These are phyloP conservation scores for Vachellia collinsii DNA, from an alignment of 306 rosid genomes.

Conservation along the genomic window DNA sequence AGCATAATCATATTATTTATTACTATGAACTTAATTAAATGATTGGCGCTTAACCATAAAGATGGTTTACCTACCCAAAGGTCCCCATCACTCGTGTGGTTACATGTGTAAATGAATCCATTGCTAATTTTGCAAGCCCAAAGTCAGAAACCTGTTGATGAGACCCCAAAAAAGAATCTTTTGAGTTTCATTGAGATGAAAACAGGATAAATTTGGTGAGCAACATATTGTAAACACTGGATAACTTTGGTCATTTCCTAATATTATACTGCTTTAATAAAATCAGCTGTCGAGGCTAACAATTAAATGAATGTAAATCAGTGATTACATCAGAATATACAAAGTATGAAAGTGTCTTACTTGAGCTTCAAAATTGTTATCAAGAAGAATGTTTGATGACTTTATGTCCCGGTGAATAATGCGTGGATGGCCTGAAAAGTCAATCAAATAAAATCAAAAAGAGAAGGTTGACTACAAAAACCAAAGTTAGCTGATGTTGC, in stretches of 20 bases:
- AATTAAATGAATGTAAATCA: slow-evolving; percentile 10
- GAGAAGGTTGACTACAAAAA: not conserved
- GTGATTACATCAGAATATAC: slow-evolving; percentile 6
- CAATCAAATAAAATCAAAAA: slow-evolving; percentile 33
- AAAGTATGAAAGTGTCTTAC: slow-evolving; percentile 51
- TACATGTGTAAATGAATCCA: slow-evolving; percentile 89
- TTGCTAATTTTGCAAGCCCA: slow-evolving; percentile 91
- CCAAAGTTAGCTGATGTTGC: not conserved
- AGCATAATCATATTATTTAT: not conserved
- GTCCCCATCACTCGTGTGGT: slow-evolving; percentile 99
- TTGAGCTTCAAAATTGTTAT: slow-evolving; percentile 84
- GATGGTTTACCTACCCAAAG: slow-evolving; percentile 70
- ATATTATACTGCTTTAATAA: slow-evolving; percentile 18
- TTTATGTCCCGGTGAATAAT: slow-evolving; percentile 98
- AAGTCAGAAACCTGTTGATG: slow-evolving; percentile 90
- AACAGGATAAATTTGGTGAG: not conserved
- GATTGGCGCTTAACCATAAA: slow-evolving; percentile 11
- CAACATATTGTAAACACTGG: slow-evolving; percentile 9
- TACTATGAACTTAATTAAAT: slow-evolving; percentile 12
- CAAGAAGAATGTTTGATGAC: slow-evolving; percentile 95
- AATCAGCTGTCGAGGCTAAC: slow-evolving; percentile 26
- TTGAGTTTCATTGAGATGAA: slow-evolving; percentile 9
- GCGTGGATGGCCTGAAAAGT: slow-evolving; percentile 94
- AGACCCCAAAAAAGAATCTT: slow-evolving; percentile 32
- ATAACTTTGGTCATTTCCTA: slow-evolving; percentile 7